Conservation (phyloP, 2,329 filamentous ascomycete genomes). For the Fusarium liriodendri region DNA sequence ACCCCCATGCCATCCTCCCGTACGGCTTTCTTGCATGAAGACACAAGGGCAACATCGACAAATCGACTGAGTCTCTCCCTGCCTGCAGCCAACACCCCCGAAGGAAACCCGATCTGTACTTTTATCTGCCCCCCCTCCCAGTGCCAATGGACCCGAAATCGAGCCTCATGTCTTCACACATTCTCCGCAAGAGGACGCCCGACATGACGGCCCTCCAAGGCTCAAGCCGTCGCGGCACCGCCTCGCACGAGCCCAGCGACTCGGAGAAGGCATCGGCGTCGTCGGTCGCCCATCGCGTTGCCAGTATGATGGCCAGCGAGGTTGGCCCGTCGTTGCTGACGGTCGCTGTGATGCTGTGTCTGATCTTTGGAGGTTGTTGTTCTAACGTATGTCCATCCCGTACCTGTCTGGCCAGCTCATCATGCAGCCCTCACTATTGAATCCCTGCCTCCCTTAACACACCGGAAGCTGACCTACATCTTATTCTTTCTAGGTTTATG, state of each 20-base stretch:
- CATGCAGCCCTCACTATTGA: neutral
- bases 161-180: constrained; percentile 24
- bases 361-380: constrained; percentile 97
- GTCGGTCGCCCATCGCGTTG: constrained; percentile 37
- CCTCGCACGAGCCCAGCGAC: constrained; percentile 21
- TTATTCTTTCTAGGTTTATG: constrained; percentile 78
- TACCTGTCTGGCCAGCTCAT: neutral
- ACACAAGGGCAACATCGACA: constrained; percentile 33
- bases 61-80: constrained; percentile 25
- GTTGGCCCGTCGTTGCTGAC: constrained; percentile 59
- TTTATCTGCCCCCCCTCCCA: constrained; percentile 22
- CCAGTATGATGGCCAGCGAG: constrained; percentile 36
- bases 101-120: constrained; percentile 26
- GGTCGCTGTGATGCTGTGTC: constrained; percentile 75
- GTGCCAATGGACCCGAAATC: constrained; percentile 12
- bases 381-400: constrained; percentile 76
- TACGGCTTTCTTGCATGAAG: constrained; percentile 26
- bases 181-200: constrained; percentile 37
- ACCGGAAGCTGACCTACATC: constrained; percentile 15
- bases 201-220: constrained; percentile 34
- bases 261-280: constrained; percentile 26
- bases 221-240: constrained; percentile 16
- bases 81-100: constrained; percentile 21
- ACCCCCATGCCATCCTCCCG: neutral
- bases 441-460: neutral